These are phyloP conservation scores for Microsporum audouinii DNA, from an alignment of 2,329 filamentous ascomycete species.

Conservation along the genomic window DNA sequence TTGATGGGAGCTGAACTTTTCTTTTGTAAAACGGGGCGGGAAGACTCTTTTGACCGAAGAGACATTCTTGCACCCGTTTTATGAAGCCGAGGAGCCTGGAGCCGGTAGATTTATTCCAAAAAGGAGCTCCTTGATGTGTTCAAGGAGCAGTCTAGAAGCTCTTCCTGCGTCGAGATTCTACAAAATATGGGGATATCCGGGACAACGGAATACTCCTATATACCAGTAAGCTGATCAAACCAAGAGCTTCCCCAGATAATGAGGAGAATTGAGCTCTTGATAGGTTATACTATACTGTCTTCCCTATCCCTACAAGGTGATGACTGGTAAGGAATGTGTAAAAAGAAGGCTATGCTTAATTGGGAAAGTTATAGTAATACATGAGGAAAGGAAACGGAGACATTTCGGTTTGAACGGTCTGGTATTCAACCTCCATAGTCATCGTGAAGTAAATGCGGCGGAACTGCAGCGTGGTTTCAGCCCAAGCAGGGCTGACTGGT, in stretches of 20 bases:
- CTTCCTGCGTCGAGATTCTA: background rate
- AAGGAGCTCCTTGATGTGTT: too few species aligned
- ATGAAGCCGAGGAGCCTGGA: too few species aligned
- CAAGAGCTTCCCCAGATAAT: background rate
- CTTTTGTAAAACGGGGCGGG: background rate
- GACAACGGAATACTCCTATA: background rate
- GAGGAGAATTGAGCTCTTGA: background rate
- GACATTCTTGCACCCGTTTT: background rate
- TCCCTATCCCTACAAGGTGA: background rate
- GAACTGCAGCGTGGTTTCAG: background rate
- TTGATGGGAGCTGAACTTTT: background rate
- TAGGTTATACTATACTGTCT: background rate
- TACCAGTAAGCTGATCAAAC: background rate
- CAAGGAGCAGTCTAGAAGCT: background rate
- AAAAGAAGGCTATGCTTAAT: background rate
- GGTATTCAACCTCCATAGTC: background rate
- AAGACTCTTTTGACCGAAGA: background rate
- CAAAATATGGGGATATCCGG: background rate
- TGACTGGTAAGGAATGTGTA: background rate
- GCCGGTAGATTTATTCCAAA: too few species aligned
- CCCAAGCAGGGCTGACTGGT: background rate
- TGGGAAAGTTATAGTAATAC: conserved; percentile 1
- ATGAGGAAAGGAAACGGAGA: background rate
- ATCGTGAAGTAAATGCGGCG: background rate
- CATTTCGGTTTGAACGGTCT: background rate